Evolutionary conservation across 2,329 filamentous ascomycete genomes (phyloP).

Genomic region (Aureobasidium zeae): DNA sequence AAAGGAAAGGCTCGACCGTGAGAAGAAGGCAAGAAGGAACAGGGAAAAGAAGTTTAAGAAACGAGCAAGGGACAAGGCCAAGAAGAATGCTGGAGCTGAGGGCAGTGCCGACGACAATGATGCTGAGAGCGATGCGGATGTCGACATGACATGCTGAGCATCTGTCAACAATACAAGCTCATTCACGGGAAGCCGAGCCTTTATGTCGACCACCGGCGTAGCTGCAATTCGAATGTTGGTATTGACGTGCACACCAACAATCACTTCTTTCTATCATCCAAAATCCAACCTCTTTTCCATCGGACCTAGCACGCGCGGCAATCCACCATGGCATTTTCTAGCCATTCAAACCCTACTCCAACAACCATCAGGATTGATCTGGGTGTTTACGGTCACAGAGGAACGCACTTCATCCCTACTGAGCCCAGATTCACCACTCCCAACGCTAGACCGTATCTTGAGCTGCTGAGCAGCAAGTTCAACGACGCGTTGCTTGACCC

Average conservation of each 20-base stretch:
- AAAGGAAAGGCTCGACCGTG: slow-evolving; percentile 25
- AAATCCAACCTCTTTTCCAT: no score
- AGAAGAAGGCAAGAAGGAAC: slow-evolving; percentile 28
- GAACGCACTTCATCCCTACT: background rate
- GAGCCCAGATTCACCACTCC: background rate
- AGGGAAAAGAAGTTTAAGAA: slow-evolving; percentile 31
- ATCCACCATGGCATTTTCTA: no score
- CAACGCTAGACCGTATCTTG: background rate
- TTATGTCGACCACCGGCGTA: no score
- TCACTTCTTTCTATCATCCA: no score
- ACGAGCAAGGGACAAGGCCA: slow-evolving; percentile 27
- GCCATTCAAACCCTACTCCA: no score
- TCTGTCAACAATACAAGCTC: no score
- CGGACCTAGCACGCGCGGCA: no score
- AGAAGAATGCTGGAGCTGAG: slow-evolving; percentile 22
- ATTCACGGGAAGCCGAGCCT: background rate
- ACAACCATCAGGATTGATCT: background rate
- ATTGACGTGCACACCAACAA: no score
- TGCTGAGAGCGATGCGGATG: slow-evolving; percentile 1
- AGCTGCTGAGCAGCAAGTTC: background rate
- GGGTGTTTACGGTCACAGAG: background rate
- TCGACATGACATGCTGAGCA: slow-evolving; percentile 5
- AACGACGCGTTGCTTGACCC: background rate
- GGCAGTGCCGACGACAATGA: background rate
- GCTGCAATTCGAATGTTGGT: no score